Percentiles rank a stretch among this genome's conserved stretches.
Conservation (phyloP, 352 stramenopile species). For the Phytophthora megakarya region DNA sequence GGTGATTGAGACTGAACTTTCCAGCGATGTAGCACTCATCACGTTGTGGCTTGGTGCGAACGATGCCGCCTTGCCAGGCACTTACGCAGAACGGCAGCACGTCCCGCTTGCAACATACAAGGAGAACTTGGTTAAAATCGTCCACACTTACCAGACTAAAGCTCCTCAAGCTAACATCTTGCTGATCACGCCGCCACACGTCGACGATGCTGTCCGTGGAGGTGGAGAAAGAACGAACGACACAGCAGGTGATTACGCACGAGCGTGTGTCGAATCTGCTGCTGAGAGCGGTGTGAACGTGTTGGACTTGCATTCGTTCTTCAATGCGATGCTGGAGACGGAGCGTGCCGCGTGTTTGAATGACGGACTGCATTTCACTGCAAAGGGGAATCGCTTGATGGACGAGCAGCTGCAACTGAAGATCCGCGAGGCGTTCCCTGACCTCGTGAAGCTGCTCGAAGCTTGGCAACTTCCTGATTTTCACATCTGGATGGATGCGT, state of each 20-base stretch:
- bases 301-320: constrained; percentile 55
- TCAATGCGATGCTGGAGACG: constrained; percentile 40
- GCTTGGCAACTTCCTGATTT: constrained; percentile 45
- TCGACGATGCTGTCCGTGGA: constrained; percentile 47
- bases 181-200: constrained; percentile 60
- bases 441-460: constrained; percentile 33
- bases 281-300: constrained; percentile 28
- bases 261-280: constrained; percentile 46
- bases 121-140: constrained; percentile 43
- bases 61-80: constrained; percentile 48
- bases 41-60: constrained; percentile 77
- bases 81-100: constrained; percentile 37
- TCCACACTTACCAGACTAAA: constrained; percentile 22
- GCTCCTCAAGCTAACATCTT: constrained; percentile 43
- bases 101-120: constrained; percentile 56
- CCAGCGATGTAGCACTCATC: constrained; percentile 40
- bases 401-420: constrained; percentile 41
- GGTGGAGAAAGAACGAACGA: constrained; percentile 53
- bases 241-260: constrained; percentile 46
- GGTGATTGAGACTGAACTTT: constrained; percentile 44
- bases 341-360: constrained; percentile 43
- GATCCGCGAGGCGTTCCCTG: constrained; percentile 38
- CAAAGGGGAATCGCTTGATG: constrained; percentile 52
- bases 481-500: constrained; percentile 32
- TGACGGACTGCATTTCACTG: constrained; percentile 65